Conservation (phyloP, 768 basidiomycete species). For the Tricholoma sp. region DNA sequence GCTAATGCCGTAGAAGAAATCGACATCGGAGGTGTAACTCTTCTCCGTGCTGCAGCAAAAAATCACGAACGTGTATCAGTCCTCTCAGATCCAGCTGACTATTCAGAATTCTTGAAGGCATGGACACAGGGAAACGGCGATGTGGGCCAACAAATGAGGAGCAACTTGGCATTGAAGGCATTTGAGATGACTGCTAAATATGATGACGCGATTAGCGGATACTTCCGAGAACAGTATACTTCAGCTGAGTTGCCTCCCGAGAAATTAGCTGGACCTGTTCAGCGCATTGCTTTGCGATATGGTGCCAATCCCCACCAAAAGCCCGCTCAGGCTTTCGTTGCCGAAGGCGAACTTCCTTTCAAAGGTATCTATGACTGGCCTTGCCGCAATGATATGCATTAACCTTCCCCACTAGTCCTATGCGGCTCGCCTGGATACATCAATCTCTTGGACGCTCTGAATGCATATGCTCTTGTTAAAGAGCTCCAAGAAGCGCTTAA, state of each 20-base stretch:
- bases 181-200: slow-evolving; percentile 96
- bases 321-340: slow-evolving; percentile 94
- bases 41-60: slow-evolving; percentile 96
- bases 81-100: slow-evolving; percentile 86
- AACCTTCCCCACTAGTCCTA: slow-evolving; percentile 51
- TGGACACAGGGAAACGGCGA: slow-evolving; percentile 74
- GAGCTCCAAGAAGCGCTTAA: slow-evolving; percentile 84
- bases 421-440: slow-evolving; percentile 97
- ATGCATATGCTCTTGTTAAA: slow-evolving; percentile 93
- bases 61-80: slow-evolving; percentile 93
- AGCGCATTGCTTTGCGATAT: slow-evolving; percentile 84
- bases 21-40: slow-evolving; percentile 97
- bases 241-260: slow-evolving; percentile 66
- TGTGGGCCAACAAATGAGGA: slow-evolving; percentile 65
- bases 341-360: slow-evolving; percentile 87
- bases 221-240: slow-evolving; percentile 95
- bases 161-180: slow-evolving; percentile 88
- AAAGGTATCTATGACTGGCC: slow-evolving; percentile 51
- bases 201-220: slow-evolving; percentile 92
- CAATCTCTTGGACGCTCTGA: slow-evolving; percentile 95
- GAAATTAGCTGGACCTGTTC: slow-evolving; percentile 62
- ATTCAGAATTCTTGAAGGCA: slow-evolving; percentile 71
- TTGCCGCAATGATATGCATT: neutral
- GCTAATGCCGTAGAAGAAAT: slow-evolving; percentile 95
- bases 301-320: slow-evolving; percentile 99